Base-by-base conservation (phyloP, 495 filamentous ascomycete species). In the Delitschia confertaspora region DNA sequence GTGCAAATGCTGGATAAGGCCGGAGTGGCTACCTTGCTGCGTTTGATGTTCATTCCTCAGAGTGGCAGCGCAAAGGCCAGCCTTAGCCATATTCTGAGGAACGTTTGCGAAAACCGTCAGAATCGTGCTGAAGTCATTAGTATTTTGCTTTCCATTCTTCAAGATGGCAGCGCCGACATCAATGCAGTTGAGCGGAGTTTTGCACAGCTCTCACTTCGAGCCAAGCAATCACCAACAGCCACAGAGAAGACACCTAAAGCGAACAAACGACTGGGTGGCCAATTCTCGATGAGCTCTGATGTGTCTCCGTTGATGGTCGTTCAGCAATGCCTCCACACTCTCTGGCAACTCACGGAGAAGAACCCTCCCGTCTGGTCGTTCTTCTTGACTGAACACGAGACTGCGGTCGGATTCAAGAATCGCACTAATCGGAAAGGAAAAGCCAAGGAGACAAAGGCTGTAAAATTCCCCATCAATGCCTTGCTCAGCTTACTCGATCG, bases 1-100 rank as follows among this genome's bases (percentile, higher is more conserved):
- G 79, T 94, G 22, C 91, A 99, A 63, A 93, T 96, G 80, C 76
- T 96, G 4, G 93, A 99, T 65, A 95, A 93, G 60, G 73, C 88
- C 41, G 91, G 91, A 19, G 79, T 99, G 60, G 91, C 93, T 17
- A 95, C 91, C 8, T 65, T 99, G 6, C 73, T 99, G 24, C 85
- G 91, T 11, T 71, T 99, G 9, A 95, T 99, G 89, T 99, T 99
- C 59, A 82, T 95, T 47, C 81, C 85, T 31, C 84, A 93, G 48
- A 83, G 88, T 40, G 83, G 82, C 23, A 87, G 78, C 44, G 80
- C 84, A 25, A 82, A 85, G 45, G 75, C 74, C 38, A 82, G 82
- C 22, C 71, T 99, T 13, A 83, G 88, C 55, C 79, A 82, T 33
- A 83, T 96, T 44, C 79, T 99, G 22, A 73, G 82, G 51, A 81